phyloP scores from a whole-genome alignment of 192 early-diverging fungal species.

The Podila verticillata region DNA sequence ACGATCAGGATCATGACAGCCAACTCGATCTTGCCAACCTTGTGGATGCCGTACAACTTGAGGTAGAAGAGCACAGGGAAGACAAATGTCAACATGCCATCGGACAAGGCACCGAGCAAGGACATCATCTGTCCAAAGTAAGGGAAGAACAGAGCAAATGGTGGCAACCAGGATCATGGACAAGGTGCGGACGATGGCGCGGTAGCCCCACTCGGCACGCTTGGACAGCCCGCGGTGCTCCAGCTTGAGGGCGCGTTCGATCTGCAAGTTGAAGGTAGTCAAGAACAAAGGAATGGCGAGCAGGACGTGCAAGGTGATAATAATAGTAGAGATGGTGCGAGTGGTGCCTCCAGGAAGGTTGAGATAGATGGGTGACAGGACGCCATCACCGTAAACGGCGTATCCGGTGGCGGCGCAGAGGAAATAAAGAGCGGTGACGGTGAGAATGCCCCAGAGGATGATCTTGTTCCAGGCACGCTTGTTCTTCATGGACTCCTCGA shows the following conservation, averaged over 20 bases:
- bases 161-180: slow-evolving; percentile 58
- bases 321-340: slow-evolving; percentile 61
- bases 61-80: slow-evolving; percentile 67
- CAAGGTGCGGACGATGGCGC: slow-evolving; percentile 56
- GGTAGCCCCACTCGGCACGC: slow-evolving; percentile 52
- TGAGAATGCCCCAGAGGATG: slow-evolving; percentile 55
- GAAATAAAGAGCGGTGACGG: slow-evolving; percentile 71
- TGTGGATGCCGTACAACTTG: slow-evolving; percentile 59
- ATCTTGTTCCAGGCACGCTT: slow-evolving; percentile 68
- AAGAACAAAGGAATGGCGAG: slow-evolving; percentile 73
- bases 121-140: slow-evolving; percentile 76
- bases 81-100: slow-evolving; percentile 66
- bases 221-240: slow-evolving; percentile 50
- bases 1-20: slow-evolving; percentile 36
- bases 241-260: slow-evolving; percentile 65
- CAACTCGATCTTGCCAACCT: slow-evolving; percentile 32
- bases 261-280: slow-evolving; percentile 69
- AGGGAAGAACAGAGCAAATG: slow-evolving; percentile 63
- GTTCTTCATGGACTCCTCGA: slow-evolving; percentile 73
- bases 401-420: slow-evolving; percentile 70
- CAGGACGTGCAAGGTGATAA: slow-evolving; percentile 76
- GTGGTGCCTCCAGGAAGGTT: slow-evolving; percentile 66
- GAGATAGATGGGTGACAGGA: slow-evolving; percentile 68
- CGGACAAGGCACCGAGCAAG: slow-evolving; percentile 64
- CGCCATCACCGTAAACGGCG: slow-evolving; percentile 66